These are phyloP conservation scores for Vanderwaltozyma yarrowii DNA, from an alignment of 805 yeast species.

Conservation along the genomic window DNA sequence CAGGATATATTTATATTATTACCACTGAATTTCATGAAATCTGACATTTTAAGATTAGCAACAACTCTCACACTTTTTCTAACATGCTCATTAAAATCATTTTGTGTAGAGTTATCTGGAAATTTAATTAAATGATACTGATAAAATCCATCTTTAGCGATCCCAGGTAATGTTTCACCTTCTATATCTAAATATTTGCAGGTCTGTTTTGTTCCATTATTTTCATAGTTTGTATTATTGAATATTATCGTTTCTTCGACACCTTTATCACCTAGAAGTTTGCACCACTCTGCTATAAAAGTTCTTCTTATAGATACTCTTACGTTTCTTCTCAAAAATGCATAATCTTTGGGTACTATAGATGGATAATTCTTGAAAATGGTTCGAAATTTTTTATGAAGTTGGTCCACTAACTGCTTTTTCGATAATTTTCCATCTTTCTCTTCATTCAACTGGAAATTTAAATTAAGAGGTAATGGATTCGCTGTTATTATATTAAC, in stretches of 20 bases:
- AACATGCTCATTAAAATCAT: slow-evolving; percentile 10
- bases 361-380: slow-evolving; percentile 3
- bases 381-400: too few species aligned
- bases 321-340: slow-evolving; percentile 17
- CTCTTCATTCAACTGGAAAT: slow-evolving; percentile 4
- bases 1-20: slow-evolving; percentile 8
- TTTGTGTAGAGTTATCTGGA: slow-evolving; percentile 12
- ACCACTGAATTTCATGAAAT: slow-evolving; percentile 7
- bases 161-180: slow-evolving; percentile 12
- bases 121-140: slow-evolving; percentile 14
- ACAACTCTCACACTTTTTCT: slow-evolving; percentile 12
- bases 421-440: neutral
- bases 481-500: slow-evolving; percentile 13
- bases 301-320: slow-evolving; percentile 8
- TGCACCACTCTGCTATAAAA: slow-evolving; percentile 20
- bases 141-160: slow-evolving; percentile 27
- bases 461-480: slow-evolving; percentile 12
- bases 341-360: slow-evolving; percentile 17
- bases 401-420: neutral
- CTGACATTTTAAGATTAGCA: slow-evolving; percentile 15
- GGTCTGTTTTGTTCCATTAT: neutral
- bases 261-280: slow-evolving; percentile 13
- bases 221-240: neutral
- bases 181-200: slow-evolving; percentile 3
- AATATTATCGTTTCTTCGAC: slow-evolving; percentile 6